These are phyloP conservation scores for Zea luxurians DNA, from an alignment of 176 grass and related monocot genomes.

Conservation along the genomic window DNA sequence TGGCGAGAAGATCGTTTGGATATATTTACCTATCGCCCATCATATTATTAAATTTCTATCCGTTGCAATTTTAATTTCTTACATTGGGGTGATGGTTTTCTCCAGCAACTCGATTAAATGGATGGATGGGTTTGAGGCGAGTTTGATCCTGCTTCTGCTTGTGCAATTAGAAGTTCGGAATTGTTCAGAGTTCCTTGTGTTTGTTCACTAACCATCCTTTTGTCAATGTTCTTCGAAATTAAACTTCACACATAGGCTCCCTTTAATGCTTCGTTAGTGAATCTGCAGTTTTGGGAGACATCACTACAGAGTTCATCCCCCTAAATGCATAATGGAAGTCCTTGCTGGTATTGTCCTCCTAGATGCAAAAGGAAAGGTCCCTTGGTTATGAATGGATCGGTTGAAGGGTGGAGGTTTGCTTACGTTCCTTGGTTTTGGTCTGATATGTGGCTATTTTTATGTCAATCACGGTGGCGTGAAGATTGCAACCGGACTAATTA, in stretches of 20 bases:
- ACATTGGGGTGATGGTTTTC: background rate
- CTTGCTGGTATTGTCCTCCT: no score
- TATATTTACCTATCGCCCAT: background rate
- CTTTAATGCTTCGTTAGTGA: background rate
- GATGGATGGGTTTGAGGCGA: background rate
- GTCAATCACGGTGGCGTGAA: background rate
- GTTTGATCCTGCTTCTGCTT: background rate
- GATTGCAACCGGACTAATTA: background rate
- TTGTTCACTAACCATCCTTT: background rate
- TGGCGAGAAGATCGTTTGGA: background rate
- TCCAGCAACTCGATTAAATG: slow-evolving; percentile 8
- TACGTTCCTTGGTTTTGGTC: background rate
- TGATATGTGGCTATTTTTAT: background rate
- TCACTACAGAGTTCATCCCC: background rate
- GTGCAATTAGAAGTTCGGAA: background rate
- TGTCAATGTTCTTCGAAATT: no score
- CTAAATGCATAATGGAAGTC: no score
- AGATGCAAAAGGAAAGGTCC: no score
- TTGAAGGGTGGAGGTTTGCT: slow-evolving; percentile 32
- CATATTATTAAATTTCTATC: background rate
- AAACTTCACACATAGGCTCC: background rate
- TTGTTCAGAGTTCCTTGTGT: background rate
- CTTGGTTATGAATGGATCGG: no score
- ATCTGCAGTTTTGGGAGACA: background rate
- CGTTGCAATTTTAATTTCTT: slow-evolving; percentile 3